These are phyloP conservation scores for Sistotremastrum suecicum DNA, from an alignment of 768 basidiomycete species.

Conservation along the genomic window DNA sequence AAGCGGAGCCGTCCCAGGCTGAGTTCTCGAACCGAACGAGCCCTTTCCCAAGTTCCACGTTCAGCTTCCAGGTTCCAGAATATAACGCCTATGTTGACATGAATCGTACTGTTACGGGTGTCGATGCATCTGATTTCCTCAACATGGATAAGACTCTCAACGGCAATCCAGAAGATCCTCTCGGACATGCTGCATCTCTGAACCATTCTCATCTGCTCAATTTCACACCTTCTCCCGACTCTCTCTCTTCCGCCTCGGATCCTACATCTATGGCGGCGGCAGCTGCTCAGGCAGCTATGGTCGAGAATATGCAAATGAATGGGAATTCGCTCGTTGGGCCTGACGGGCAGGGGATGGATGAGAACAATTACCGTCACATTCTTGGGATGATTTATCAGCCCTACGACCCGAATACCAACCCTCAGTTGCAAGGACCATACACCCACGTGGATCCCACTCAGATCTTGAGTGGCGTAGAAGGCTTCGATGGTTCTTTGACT, in stretches of 20 bases:
- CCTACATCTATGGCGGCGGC: conserved; percentile 49
- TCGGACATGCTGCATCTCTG: no score
- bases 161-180: no score
- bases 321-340: conserved; percentile 34
- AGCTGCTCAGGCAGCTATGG: conserved; percentile 53
- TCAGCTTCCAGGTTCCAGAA: conserved; percentile 60
- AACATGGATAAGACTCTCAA: no score
- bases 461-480: conserved; percentile 38
- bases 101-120: no score
- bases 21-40: conserved; percentile 15
- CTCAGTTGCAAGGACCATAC: conserved; percentile 31
- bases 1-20: conserved; percentile 7
- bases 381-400: conserved; percentile 52
- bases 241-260: conserved; percentile 7
- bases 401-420: conserved; percentile 26
- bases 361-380: conserved; percentile 36
- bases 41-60: conserved; percentile 52
- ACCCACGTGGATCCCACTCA: conserved; percentile 91
- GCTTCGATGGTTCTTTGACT: conserved; percentile 24
- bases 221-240: conserved; percentile 5
- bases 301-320: conserved; percentile 57
- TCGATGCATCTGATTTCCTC: no score
- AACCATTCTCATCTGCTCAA: no score
- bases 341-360: conserved; percentile 43
- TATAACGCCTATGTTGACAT: conserved; percentile 27